These are phyloP conservation scores for Cyphellophora attinorum DNA, from an alignment of 2,329 filamentous ascomycete genomes.

Conservation along the genomic window DNA sequence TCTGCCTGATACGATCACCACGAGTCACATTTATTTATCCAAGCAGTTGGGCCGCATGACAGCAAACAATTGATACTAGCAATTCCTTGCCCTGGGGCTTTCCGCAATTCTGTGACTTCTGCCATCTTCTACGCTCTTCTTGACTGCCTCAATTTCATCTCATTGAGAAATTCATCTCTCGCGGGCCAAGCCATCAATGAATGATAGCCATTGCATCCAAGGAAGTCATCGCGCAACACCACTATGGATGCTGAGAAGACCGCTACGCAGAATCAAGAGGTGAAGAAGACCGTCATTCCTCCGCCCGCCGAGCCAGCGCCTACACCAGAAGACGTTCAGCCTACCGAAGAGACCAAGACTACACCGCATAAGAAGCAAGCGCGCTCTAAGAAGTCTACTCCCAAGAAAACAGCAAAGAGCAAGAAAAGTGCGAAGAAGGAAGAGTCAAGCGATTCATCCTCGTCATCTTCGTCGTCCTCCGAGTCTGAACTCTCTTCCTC, in stretches of 20 bases:
- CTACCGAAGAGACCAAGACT: not conserved
- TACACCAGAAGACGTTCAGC: not conserved
- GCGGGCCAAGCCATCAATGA: too few species aligned
- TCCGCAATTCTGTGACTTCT: too few species aligned
- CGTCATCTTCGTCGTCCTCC: conserved; percentile 4
- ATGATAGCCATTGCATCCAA: too few species aligned
- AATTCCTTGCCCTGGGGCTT: too few species aligned
- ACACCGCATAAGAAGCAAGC: not conserved
- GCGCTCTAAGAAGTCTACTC: conserved; percentile 3
- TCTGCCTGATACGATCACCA: too few species aligned
- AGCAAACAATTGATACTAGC: too few species aligned
- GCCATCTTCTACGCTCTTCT: too few species aligned
- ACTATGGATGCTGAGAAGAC: not conserved
- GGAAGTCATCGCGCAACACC: too few species aligned
- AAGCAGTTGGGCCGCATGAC: too few species aligned
- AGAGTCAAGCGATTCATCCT: conserved; percentile 1
- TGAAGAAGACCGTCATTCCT: not conserved
- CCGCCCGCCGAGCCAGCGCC: not conserved
- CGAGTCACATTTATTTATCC: too few species aligned
- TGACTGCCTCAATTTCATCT: too few species aligned
- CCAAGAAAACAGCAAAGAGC: conserved; percentile 6
- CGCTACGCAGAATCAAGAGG: not conserved
- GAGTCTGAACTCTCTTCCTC: conserved; percentile 4
- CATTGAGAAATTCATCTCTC: too few species aligned
- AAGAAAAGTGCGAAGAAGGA: conserved; percentile 8